Base-by-base conservation (phyloP, 2,329 filamentous ascomycete genomes). In the Monilinia fructicola region DNA sequence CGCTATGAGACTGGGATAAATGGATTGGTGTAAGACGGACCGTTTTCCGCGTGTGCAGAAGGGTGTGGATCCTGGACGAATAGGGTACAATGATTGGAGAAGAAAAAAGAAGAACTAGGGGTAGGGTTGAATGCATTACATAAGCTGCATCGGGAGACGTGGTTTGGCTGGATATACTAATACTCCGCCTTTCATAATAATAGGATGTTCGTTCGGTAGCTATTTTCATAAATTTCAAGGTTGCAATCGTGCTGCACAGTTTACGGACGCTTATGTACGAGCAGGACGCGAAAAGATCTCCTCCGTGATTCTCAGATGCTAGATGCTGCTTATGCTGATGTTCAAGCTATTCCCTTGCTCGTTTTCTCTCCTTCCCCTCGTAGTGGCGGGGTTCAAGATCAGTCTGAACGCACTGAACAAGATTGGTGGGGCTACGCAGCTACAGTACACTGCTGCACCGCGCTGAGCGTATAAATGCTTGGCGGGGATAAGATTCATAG, bases 41-140 rank as follows among this genome's bases (percentile, higher is more conserved):
- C 65, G 65, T 66, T 66, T 66, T 64, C 65, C 65, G 65, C 65
- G 59, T 66, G 65, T 66, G 65, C 65, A 66, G 58, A 63, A 55
- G 18, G 40, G 31, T 38, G 21, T 21, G 53, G 56, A 31, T 46
- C 44, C 44, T 46, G 9, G 50, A 52, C 21, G 26, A 28, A 46
- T 35, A 38, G 38, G 54, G 35, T n/a, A 14, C 50, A 61, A 38
- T 53, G 58, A 44, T 26, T 55, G 59, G 46, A n/a, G 21, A 48
- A n/a, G 46, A 23, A 23, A n/a, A 21, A 46, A 4, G 11, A n/a
- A 18, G 21, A n/a, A 42, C 40, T 16, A 42, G 40, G 12, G 40
- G 38, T 40, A 40, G 38, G 38, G 40, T 16, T 56, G 12, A 6
- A 56, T 23, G 54, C 28, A 40, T 64, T 64, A 64, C 21, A 38